Evolutionary conservation across 31 red algal genomes (phyloP).

Genomic region (Porphyra umbilicalis): DNA sequence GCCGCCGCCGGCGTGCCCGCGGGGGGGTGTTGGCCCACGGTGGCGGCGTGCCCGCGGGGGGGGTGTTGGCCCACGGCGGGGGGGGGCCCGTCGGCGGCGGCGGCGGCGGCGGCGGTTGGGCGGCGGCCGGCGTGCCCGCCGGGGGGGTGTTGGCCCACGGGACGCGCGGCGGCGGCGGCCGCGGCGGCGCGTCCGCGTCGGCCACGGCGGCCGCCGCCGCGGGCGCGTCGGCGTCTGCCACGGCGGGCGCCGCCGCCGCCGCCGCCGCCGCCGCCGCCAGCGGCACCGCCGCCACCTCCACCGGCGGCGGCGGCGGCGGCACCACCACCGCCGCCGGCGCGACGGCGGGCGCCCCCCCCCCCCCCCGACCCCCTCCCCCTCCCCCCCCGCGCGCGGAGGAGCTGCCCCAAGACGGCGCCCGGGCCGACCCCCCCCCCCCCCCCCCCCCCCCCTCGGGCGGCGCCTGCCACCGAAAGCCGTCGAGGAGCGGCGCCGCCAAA

Average conservation of each 20-base stretch:
- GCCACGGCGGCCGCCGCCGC: not conserved
- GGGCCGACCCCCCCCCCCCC: not conserved
- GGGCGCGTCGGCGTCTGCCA: not conserved
- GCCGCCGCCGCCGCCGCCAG: not conserved
- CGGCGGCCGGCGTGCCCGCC: too few relatives aligned
- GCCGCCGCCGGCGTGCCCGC: not conserved
- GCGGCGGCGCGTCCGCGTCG: not conserved
- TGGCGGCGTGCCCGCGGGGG: too few relatives aligned
- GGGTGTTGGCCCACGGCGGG: too few relatives aligned
- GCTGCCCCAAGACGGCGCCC: not conserved
- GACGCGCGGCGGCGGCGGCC: not conserved
- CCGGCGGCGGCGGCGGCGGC: not conserved
- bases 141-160: too few relatives aligned
- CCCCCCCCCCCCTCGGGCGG: not conserved
- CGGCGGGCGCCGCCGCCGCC: not conserved
- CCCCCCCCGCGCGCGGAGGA: not conserved
- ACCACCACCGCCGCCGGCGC: not conserved
- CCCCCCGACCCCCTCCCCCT: not conserved
- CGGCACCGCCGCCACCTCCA: not conserved
- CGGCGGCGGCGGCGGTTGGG: too few relatives aligned
- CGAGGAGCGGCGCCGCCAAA: not conserved
- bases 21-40: too few relatives aligned
- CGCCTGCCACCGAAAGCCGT: not conserved
- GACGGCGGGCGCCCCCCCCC: too few relatives aligned
- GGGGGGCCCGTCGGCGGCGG: not conserved